These are phyloP conservation scores for Tricholoma bakamatsutake DNA, from an alignment of 768 basidiomycete genomes.

Conservation along the genomic window DNA sequence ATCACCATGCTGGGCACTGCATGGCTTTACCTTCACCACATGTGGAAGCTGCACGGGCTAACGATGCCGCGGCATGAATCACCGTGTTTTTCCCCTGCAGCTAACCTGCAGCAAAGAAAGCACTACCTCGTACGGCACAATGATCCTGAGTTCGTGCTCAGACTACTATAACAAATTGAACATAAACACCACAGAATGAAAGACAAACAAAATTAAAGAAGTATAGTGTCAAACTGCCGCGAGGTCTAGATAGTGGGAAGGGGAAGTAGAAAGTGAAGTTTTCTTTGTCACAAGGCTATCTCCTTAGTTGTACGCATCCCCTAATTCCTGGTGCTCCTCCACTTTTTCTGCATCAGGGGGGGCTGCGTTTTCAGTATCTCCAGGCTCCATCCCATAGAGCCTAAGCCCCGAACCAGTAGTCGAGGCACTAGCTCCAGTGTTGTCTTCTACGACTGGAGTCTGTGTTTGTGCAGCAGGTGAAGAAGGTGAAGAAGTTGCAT, in stretches of 20 bases:
- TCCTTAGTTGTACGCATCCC: not conserved
- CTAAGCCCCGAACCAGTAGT: not conserved
- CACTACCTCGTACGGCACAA: no score
- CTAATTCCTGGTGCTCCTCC: not conserved
- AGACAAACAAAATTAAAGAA: not conserved
- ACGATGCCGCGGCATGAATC: no score
- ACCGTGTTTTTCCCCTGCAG: no score
- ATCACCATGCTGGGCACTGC: no score
- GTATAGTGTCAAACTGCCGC: not conserved
- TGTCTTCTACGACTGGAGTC: not conserved
- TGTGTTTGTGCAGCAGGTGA: not conserved
- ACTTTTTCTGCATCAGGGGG: not conserved
- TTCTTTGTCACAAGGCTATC: no score
- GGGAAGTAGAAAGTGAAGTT: no score
- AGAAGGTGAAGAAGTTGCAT: not conserved
- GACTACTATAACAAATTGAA: not conserved
- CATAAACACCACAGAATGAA: not conserved
- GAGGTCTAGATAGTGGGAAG: no score
- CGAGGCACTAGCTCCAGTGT: not conserved
- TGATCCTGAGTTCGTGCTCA: no score
- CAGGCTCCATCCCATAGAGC: not conserved
- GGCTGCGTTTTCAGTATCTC: not conserved
- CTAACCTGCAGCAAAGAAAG: no score
- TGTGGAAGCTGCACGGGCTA: no score
- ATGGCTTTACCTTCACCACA: no score